Conservation (phyloP, 2,329 filamentous ascomycete species). For the Aspergillus hortae region DNA sequence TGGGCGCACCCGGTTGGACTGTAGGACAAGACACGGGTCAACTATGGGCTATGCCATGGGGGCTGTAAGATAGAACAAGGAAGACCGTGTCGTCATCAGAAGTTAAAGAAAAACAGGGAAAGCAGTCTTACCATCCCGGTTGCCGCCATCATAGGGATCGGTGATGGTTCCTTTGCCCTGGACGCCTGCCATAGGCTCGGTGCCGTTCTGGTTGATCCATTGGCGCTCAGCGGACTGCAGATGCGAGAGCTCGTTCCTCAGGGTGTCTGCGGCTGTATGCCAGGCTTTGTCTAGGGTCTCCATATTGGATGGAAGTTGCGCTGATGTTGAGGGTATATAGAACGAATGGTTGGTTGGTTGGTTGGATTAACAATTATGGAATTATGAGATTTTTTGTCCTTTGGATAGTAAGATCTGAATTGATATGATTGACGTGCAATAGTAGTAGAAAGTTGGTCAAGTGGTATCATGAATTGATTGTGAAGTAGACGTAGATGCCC, state of each 20-base stretch:
- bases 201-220: conserved; percentile 28
- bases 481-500: neutral
- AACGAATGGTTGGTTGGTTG: neutral
- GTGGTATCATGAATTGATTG: neutral
- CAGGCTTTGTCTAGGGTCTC: conserved; percentile 59
- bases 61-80: too few relatives aligned
- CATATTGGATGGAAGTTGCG: conserved; percentile 44
- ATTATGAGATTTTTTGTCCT: neutral
- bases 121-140: conserved; percentile 54
- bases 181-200: conserved; percentile 70
- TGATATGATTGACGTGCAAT: neutral
- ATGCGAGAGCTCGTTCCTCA: conserved; percentile 45
- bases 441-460: neutral
- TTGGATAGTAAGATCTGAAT: neutral
- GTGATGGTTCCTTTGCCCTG: conserved; percentile 63
- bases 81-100: neutral
- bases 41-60: neutral
- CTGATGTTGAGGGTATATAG: neutral
- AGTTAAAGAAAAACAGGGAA: conserved; percentile 1
- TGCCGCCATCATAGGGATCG: conserved; percentile 77
- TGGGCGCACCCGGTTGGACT: conserved; percentile 28
- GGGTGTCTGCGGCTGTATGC: conserved; percentile 45
- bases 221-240: conserved; percentile 17
- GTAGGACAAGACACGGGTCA: neutral
- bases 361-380: neutral